Conservation (phyloP, 352 stramenopile species). For the Phytophthora tubulina region DNA sequence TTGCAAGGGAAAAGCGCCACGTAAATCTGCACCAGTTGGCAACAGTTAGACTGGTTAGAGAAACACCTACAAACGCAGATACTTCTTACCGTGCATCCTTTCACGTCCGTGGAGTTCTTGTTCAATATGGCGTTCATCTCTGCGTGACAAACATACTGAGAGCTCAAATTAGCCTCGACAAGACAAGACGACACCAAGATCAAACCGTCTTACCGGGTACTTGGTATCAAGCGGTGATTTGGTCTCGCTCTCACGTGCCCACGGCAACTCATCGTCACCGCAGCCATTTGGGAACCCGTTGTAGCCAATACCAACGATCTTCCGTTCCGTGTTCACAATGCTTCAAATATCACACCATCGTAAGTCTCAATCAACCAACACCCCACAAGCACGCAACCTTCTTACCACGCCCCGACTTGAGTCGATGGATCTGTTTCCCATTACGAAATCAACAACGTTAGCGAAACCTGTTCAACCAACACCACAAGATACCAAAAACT, state of each 20-base stretch:
- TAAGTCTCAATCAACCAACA: not conserved
- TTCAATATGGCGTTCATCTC: constrained; percentile 99
- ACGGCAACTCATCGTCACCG: constrained; percentile 96
- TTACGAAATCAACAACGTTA: not conserved
- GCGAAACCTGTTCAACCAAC: constrained; percentile 6
- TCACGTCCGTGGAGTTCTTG: constrained; percentile 96
- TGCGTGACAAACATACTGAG: constrained; percentile 97
- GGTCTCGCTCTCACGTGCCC: constrained; percentile 78
- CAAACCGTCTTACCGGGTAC: constrained; percentile 76
- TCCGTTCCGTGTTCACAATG: constrained; percentile 96
- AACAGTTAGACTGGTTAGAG: constrained; percentile 7
- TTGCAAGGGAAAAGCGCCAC: constrained; percentile 99
- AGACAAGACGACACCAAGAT: not conserved
- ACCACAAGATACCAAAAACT: not conserved
- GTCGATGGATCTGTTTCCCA: constrained; percentile 93
- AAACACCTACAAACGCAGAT: not conserved
- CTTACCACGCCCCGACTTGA: constrained; percentile 96
- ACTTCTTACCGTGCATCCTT: constrained; percentile 85
- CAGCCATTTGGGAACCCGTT: constrained; percentile 98
- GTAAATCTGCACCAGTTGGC: constrained; percentile 87
- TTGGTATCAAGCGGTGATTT: constrained; percentile 94
- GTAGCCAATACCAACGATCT: constrained; percentile 99
- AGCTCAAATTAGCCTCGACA: constrained; percentile 12
- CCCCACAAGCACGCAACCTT: not conserved
- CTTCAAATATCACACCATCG: constrained; percentile 30